Percentiles rank a stretch among this genome's conserved stretches.
phyloP scores from a whole-genome alignment of 371 early-diverging fungal genomes.

The Mortierella sp. region DNA sequence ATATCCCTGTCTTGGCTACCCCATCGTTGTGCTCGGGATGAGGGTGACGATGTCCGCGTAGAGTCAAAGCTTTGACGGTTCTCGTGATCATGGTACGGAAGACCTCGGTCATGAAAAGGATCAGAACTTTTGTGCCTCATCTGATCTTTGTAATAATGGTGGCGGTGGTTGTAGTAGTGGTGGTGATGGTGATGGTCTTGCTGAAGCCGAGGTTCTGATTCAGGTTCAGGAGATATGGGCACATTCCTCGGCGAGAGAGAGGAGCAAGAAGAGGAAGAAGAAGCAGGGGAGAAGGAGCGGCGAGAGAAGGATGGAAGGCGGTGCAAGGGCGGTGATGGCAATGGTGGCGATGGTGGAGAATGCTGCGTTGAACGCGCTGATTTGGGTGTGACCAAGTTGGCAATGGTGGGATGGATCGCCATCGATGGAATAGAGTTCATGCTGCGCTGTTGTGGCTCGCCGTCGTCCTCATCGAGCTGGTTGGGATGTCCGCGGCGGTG shows the following conservation, averaged over 20 bases:
- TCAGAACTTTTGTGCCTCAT: no score
- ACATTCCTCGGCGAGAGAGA: constrained; percentile 23
- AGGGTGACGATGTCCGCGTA: background rate
- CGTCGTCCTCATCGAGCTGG: constrained; percentile 1
- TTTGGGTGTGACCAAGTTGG: constrained; percentile 27
- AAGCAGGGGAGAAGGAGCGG: constrained; percentile 20
- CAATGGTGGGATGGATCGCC: constrained; percentile 40
- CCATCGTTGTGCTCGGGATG: background rate
- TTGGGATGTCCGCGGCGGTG: background rate
- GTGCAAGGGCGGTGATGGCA: constrained; percentile 4
- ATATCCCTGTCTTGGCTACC: constrained; percentile 1
- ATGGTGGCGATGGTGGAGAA: constrained; percentile 23
- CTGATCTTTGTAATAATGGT: background rate
- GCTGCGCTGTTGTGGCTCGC: background rate
- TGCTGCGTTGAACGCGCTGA: background rate
- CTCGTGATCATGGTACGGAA: no score
- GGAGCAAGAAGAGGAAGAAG: constrained; percentile 18
- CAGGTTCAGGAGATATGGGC: constrained; percentile 16
- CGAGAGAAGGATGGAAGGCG: constrained; percentile 2
- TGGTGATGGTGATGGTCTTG: background rate
- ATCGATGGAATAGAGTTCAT: constrained; percentile 8
- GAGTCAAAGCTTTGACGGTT: no score
- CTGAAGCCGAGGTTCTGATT: background rate
- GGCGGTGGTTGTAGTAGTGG: no score
- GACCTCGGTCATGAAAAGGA: no score